Evolutionary conservation across 257 asterid genomes (phyloP), one percentile per base, ranked within the genome.

Genomic region (Eucommia ulmoides): DNA sequence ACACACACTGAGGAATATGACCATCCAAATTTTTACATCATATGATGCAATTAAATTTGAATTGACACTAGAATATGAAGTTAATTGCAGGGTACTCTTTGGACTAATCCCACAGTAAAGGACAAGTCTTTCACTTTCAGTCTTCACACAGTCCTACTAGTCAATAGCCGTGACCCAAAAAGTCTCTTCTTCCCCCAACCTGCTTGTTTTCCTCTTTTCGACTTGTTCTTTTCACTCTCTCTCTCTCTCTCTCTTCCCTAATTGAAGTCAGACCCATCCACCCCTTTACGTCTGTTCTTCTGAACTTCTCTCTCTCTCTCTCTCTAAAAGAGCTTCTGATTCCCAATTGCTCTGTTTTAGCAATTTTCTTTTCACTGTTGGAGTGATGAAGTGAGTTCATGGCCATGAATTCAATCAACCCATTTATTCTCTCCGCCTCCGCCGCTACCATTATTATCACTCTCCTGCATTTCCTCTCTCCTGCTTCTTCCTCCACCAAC

Each of bases 141-240:
- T 50, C 69, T 69, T 71, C 74, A n/a, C n/a, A n/a, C n/a, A n/a
- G n/a, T 68, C 64, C 67, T 71, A 58, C 61, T 61, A 65, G 61
- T 63, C 73, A 64, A 63, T 38, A 61, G 62, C 54, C 66, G 44
- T 53, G 53, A 35, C 71, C 41, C 55, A 66, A 35, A 71, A 62
- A 54, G 51, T 41, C 51, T 17, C 2, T 14, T 19, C 45, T 66
- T 67, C 52, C 60, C 55, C 49, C 52, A 23, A 57, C 55, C 59
- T 56, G n/a, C n/a, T 70, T 64, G 66, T 74, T 65, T 58, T 70
- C 57, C 56, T 68, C 74, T 46, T 20, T 23, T 45, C 50, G 94
- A 72, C 75, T 67, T 72, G 96, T 83, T 83, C 64, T 61, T 83
- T 76, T 80, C 93, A 83, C 61, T 33, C 59, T 16, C 55, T 53